These are phyloP conservation scores for Scytalidium sp. DNA, from an alignment of 2,329 filamentous ascomycete genomes.

Conservation along the genomic window DNA sequence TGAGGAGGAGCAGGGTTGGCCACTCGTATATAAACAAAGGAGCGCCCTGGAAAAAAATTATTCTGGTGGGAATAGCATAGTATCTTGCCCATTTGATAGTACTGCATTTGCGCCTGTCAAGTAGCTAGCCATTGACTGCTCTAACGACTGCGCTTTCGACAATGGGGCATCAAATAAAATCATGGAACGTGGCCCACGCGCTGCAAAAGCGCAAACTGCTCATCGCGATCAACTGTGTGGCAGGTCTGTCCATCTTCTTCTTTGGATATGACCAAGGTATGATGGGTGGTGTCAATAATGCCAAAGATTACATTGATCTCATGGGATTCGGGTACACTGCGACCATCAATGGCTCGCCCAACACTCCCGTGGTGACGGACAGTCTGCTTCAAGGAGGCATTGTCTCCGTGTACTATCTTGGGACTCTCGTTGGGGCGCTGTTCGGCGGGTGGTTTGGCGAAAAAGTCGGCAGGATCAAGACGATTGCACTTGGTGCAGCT, in stretches of 20 bases:
- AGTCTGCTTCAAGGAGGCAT: slow-evolving; percentile 62
- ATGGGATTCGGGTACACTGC: slow-evolving; percentile 67
- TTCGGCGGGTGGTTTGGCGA: slow-evolving; percentile 64
- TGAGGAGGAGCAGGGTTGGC: too few species aligned
- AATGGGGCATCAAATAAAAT: too few species aligned
- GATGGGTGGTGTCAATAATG: slow-evolving; percentile 65
- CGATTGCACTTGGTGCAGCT: slow-evolving; percentile 56
- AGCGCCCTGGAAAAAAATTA: too few species aligned
- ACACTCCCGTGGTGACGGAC: slow-evolving; percentile 53
- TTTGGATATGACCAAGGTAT: slow-evolving; percentile 56
- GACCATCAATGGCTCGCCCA: slow-evolving; percentile 41
- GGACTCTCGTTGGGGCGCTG: slow-evolving; percentile 61
- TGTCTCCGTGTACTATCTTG: slow-evolving; percentile 53
- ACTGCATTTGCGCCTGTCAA: too few species aligned
- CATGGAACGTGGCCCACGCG: slow-evolving; percentile 46
- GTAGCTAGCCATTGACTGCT: too few species aligned
- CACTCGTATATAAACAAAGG: too few species aligned
- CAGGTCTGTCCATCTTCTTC: slow-evolving; percentile 66
- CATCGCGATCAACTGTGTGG: slow-evolving; percentile 53
- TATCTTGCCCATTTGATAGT: too few species aligned
- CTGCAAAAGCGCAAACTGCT: slow-evolving; percentile 46
- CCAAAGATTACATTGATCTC: slow-evolving; percentile 60
- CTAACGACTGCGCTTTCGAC: too few species aligned
- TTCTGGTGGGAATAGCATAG: too few species aligned
- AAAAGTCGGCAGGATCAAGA: slow-evolving; percentile 57